Conservation (phyloP, 164 flowering plant species). For the Warburgia ugandensis region DNA sequence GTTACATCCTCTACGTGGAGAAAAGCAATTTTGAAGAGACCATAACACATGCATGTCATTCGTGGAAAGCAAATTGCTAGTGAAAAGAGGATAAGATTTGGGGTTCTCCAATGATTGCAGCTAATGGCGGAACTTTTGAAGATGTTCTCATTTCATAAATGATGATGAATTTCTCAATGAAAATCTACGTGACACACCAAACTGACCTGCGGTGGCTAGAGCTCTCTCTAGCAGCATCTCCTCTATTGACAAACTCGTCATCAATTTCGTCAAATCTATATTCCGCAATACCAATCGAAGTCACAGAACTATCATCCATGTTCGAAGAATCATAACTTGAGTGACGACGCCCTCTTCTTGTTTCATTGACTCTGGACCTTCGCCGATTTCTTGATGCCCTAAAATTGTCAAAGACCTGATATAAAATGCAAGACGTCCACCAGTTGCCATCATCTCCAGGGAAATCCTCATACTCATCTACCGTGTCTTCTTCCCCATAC, state of each 20-base stretch:
- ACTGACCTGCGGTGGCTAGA: conserved; percentile 64
- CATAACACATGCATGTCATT: too few species aligned
- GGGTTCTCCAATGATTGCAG: too few species aligned
- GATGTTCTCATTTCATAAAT: neutral
- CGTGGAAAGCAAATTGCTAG: too few species aligned
- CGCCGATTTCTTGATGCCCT: conserved; percentile 80
- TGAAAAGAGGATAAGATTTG: too few species aligned
- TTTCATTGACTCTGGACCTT: conserved; percentile 49
- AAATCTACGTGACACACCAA: neutral
- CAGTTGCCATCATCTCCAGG: conserved; percentile 80
- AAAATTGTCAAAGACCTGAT: conserved; percentile 83
- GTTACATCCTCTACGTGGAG: too few species aligned
- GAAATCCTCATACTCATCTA: conserved; percentile 81
- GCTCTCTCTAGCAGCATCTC: conserved; percentile 34
- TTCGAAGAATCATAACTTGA: conserved; percentile 65
- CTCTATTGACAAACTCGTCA: conserved; percentile 49
- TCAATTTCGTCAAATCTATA: conserved; percentile 59
- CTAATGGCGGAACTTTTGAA: neutral
- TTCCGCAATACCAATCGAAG: conserved; percentile 58
- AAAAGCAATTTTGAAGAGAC: too few species aligned
- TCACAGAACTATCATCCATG: conserved; percentile 82
- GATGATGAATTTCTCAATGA: neutral
- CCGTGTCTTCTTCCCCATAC: conserved; percentile 75
- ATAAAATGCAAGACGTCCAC: conserved; percentile 94
- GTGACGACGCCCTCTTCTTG: conserved; percentile 58